Percentiles rank a stretch among this genome's conserved stretches.
Conservation (phyloP, 2,329 filamentous ascomycete genomes). For the Dryadomyces quercivorus region DNA sequence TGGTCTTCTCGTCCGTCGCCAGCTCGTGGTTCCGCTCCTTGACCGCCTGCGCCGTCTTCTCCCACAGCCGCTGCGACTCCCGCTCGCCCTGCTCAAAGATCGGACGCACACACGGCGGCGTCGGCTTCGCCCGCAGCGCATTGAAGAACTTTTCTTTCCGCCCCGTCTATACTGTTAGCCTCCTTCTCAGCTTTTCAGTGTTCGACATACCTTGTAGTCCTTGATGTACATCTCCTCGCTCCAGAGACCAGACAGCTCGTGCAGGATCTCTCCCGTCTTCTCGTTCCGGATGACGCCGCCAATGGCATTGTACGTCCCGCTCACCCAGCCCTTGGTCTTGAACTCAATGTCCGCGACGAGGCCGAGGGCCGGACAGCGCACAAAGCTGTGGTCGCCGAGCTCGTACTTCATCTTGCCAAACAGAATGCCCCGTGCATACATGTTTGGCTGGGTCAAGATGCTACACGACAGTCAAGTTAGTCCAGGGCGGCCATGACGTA, state of each 20-base stretch:
- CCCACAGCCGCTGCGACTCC: slow-evolving; percentile 84
- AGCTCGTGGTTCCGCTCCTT: slow-evolving; percentile 74
- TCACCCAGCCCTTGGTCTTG: slow-evolving; percentile 96
- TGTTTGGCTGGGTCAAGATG: slow-evolving; percentile 92
- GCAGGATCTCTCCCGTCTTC: slow-evolving; percentile 75
- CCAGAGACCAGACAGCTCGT: slow-evolving; percentile 86
- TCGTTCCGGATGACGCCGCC: slow-evolving; percentile 84
- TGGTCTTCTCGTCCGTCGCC: slow-evolving; percentile 92
- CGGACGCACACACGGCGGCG: slow-evolving; percentile 60
- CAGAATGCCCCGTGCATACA: slow-evolving; percentile 93
- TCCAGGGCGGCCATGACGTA: background rate
- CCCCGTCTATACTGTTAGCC: slow-evolving; percentile 66
- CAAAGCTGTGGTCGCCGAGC: slow-evolving; percentile 87
- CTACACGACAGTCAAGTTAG: slow-evolving; percentile 28
- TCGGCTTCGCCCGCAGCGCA: slow-evolving; percentile 65
- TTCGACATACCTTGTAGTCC: slow-evolving; percentile 50
- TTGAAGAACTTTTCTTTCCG: slow-evolving; percentile 87
- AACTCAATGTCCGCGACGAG: slow-evolving; percentile 89
- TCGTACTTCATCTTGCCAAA: slow-evolving; percentile 99
- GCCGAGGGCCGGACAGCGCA: slow-evolving; percentile 79
- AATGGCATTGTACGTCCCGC: slow-evolving; percentile 92
- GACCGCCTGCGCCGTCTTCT: slow-evolving; percentile 68
- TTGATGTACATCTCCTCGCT: slow-evolving; percentile 91
- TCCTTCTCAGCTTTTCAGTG: slow-evolving; percentile 46
- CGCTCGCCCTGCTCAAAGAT: slow-evolving; percentile 78